Evolutionary conservation across 345 rosid species (phyloP).

Genomic region (Lepidium didymum): DNA sequence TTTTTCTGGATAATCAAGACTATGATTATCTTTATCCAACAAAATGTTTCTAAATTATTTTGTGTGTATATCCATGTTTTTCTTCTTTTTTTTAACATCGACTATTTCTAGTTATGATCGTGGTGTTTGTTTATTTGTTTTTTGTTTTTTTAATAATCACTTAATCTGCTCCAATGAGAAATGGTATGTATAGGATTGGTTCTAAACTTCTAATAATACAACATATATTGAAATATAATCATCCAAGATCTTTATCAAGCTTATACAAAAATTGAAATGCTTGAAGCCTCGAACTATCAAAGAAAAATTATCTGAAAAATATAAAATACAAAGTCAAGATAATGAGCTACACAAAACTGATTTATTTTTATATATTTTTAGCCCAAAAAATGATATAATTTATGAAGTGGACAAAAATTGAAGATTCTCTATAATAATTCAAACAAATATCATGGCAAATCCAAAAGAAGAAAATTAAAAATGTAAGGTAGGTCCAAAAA

Average conservation of each 20-base stretch:
- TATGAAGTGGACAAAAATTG: not conserved
- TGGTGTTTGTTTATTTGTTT: not conserved
- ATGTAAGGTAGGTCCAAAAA: not conserved
- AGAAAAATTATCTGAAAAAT: not conserved
- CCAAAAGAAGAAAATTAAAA: not conserved
- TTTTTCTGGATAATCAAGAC: too few species aligned
- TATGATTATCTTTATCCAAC: too few species aligned
- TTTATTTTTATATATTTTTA: too few species aligned
- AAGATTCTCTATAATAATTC: not conserved
- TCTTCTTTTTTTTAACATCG: too few species aligned
- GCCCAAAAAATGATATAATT: not conserved
- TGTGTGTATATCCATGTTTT: too few species aligned
- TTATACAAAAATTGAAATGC: not conserved
- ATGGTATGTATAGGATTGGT: not conserved
- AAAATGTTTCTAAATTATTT: too few species aligned
- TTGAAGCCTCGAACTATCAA: not conserved
- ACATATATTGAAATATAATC: not conserved
- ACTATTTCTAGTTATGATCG: not conserved
- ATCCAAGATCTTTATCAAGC: not conserved
- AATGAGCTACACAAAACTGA: not conserved
- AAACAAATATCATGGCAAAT: not conserved
- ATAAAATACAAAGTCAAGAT: not conserved
- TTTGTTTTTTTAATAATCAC: not conserved
- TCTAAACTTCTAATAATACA: constrained; percentile 2
- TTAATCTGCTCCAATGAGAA: not conserved